phyloP scores from a whole-genome alignment of 208 protist genomes.

The Crithidia brevicula region DNA sequence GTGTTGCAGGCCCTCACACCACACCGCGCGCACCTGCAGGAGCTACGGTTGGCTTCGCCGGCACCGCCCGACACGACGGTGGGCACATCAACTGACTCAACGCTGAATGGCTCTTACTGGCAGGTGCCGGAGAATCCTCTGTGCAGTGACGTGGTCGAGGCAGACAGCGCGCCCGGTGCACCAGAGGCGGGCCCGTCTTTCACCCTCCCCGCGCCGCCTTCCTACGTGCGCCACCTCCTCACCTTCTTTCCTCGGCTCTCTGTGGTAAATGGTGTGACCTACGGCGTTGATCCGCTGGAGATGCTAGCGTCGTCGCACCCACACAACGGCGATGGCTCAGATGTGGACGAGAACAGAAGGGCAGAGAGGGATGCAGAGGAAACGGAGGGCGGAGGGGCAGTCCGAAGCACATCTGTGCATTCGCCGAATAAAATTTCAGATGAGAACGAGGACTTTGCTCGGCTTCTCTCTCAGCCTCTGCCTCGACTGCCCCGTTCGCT shows the following conservation, averaged over 20 bases:
- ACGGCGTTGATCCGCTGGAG: constrained; percentile 53
- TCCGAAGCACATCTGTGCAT: too few relatives aligned
- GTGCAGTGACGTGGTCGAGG: background rate
- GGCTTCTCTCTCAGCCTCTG: constrained; percentile 18
- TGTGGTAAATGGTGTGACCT: constrained; percentile 64
- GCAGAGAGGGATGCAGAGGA: background rate
- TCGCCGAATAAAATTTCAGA: too few relatives aligned
- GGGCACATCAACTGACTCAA: background rate
- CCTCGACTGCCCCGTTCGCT: constrained; percentile 14
- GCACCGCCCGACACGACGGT: background rate
- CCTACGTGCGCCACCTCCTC: constrained; percentile 51
- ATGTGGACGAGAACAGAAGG: background rate
- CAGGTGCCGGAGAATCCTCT: constrained; percentile 16
- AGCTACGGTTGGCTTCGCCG: constrained; percentile 61
- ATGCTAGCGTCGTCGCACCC: constrained; percentile 2
- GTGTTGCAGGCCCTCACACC: constrained; percentile 39
- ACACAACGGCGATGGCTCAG: background rate
- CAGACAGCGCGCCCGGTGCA: background rate
- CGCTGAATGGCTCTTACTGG: background rate
- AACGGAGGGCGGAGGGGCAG: too few relatives aligned
- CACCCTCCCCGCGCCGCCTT: background rate
- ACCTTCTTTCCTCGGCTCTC: constrained; percentile 40
- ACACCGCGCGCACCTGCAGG: constrained; percentile 45
- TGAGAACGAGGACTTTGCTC: constrained; percentile 6
- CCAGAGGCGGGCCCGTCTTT: too few relatives aligned